Evolutionary conservation across 108 stramenopile genomes (phyloP), one percentile per base, ranked within the genome.

Genomic region (Cyclotella choctawhatcheeana): DNA sequence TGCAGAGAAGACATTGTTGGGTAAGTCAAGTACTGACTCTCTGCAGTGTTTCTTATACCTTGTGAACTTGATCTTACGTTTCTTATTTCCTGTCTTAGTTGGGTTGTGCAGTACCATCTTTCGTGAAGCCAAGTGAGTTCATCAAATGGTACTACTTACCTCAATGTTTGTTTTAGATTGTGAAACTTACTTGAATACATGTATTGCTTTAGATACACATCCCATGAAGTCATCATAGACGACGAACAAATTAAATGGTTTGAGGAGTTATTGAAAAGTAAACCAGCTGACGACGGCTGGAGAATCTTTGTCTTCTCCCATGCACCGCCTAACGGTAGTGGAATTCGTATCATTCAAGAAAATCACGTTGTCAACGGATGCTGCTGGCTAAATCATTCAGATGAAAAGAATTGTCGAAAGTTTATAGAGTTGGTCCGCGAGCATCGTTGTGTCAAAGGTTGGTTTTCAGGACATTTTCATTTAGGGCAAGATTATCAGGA

Each of bases 401-500:
- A 72, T 24, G 83, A 85, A 44, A 55, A 52, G 35, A 74, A 71
- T 22, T 84, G 90, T 32, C 75, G 83, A 10, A 82, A 71, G 32
- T 97, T 97, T 73, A 88, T 95, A 32, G 83, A 91, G 43, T 26
- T 91, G 21, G 96, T 96, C 16, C 55, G 87, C 33, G 89, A 89
- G 34, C 64, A 97, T 73, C 90, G 77, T 0, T 77, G 72, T 55
- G 90, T 98, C 71, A 97, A 97, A 81, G 90, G 79, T 12, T 98
- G 97, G 97, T 94, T 94, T 43, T 84, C 83, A 6, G 97, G 97
- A 1, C 97, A 98, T 73, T 98, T 97, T 68, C 97, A 98, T 81
- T 75, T 98, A 45, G 82, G 88, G 26, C 91, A 91, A 43, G 92
- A 91, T 64, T 82, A 82, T 60, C 81, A 82, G 47, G 81, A 82